A percentile compares a stretch with the other conserved stretches of the same genome.
Evolutionary conservation across 2,329 filamentous ascomycete species (phyloP).

Genomic region (Cytospora schulzeri): DNA sequence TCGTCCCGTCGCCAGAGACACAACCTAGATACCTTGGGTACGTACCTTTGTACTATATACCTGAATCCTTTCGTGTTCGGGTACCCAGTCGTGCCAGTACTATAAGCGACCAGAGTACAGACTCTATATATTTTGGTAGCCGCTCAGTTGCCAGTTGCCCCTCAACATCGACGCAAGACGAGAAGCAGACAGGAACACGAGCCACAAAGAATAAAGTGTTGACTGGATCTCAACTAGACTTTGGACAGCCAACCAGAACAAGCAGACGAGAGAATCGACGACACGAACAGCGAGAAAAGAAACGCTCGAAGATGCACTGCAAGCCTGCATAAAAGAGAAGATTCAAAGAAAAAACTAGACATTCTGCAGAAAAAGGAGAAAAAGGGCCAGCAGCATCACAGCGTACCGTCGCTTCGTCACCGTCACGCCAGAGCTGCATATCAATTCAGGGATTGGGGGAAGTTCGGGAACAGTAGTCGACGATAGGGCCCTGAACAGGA

Average conservation of each 20-base stretch:
- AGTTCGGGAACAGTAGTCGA: not conserved
- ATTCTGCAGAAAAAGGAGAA: conserved; percentile 1
- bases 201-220: not conserved
- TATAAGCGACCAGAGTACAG: too few species aligned
- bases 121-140: too few species aligned
- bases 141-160: too few species aligned
- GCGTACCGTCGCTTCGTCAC: conserved; percentile 16
- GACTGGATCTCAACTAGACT: too few species aligned
- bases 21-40: too few species aligned
- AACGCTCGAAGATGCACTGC: not conserved
- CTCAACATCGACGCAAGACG: too few species aligned
- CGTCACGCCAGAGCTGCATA: conserved; percentile 26
- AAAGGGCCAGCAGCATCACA: not conserved
- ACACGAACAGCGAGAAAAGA: not conserved
- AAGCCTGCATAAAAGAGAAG: not conserved
- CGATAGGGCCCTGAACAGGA: not conserved
- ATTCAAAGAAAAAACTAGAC: not conserved
- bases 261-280: too few species aligned
- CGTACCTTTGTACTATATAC: too few species aligned
- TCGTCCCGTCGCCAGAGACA: too few species aligned
- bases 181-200: not conserved
- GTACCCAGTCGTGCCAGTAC: too few species aligned
- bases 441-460: not conserved
- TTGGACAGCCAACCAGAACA: too few species aligned
- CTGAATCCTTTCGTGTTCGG: not conserved